Evolutionary conservation across 352 stramenopile genomes (phyloP), one percentile per base, ranked within the genome.

Genomic region (Phytopythium litorale): DNA sequence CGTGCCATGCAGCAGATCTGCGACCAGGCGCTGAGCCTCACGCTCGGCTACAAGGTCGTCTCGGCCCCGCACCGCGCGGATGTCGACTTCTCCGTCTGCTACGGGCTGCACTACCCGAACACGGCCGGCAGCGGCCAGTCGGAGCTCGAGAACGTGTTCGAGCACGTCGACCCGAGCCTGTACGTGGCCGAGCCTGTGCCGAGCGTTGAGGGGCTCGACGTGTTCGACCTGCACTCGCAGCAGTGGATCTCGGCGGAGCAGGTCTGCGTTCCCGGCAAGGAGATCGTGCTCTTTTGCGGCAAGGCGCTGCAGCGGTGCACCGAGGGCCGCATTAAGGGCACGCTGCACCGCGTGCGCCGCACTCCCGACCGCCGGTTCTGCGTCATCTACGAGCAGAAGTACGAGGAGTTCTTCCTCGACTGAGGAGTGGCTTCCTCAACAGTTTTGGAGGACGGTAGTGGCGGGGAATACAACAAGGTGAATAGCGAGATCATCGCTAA

Each of bases 351-450:
- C 40, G 78, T 87, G 50, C 71, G 73, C 45, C 73, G 73, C 42
- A 78, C 65, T 19, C 62, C 63, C 15, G 65, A 76, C 33, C 56
- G 64, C 18, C 69, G 78, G 30, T 85, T 84, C 59, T 87, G 78
- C 64, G 75, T 87, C 56, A 79, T 87, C 40, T 87, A 85, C 49
- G 78, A 87, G 68, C 78, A 87, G 62, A 87, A 87, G 57, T 87
- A 87, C 53, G 71, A 80, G 50, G 67, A 79, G 19, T 86, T 77
- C 55, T 86, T 81, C 60, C 54, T 73, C 49, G 25, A 37, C 19
- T 35, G 32, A 55, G 25, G 28, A 12, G 18, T 55, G 28, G 25
- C 40, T 49, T 15, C 42, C 11, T 23, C 40, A 28, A 49, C 42
- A 35, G 48, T 54, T 35, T 54, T 54, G 48, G 25, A 32, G 7